Percentiles rank a stretch among this genome's conserved stretches.
These are phyloP conservation scores for Wickerhamomyces ciferrii DNA, from an alignment of 805 yeast species.

Conservation along the genomic window DNA sequence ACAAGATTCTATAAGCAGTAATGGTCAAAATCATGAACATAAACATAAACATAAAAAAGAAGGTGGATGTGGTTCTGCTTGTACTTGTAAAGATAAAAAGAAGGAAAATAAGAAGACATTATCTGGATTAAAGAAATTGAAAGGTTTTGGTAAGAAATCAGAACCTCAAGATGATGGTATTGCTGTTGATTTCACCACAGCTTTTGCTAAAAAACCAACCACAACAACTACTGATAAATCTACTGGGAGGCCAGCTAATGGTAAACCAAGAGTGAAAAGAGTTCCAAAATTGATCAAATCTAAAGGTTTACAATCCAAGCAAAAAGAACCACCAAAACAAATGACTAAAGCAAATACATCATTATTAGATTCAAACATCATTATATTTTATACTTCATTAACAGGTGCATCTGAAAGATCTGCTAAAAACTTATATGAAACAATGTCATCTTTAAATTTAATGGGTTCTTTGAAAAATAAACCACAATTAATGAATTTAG, in stretches of 20 bases:
- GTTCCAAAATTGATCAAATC: conserved; percentile 39
- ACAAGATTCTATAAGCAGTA: not conserved
- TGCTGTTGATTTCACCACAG: conserved; percentile 35
- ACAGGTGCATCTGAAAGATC: conserved; percentile 78
- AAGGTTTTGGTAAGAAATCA: conserved; percentile 11
- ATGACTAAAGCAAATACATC: conserved; percentile 36
- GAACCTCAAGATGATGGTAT: conserved; percentile 8
- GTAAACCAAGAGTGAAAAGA: conserved; percentile 23
- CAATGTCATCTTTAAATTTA: conserved; percentile 20
- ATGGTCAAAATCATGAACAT: conserved; percentile 15
- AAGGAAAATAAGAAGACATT: conserved; percentile 19
- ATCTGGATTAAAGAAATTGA: conserved; percentile 15
- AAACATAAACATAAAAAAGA: conserved; percentile 4
- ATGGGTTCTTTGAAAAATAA: conserved; percentile 23
- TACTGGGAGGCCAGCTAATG: conserved; percentile 1
- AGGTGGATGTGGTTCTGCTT: conserved; percentile 26
- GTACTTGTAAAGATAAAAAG: conserved; percentile 24
- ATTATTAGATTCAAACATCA: conserved; percentile 49
- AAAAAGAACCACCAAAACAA: conserved; percentile 21
- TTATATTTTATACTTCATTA: conserved; percentile 76
- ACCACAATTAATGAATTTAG: conserved; percentile 62
- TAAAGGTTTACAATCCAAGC: conserved; percentile 22
- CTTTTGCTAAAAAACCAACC: conserved; percentile 22
- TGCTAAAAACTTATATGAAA: conserved; percentile 47
- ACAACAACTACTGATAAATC: conserved; percentile 5